phyloP scores from a whole-genome alignment of 148 eudicot species.

The Rhododendron simsii region DNA sequence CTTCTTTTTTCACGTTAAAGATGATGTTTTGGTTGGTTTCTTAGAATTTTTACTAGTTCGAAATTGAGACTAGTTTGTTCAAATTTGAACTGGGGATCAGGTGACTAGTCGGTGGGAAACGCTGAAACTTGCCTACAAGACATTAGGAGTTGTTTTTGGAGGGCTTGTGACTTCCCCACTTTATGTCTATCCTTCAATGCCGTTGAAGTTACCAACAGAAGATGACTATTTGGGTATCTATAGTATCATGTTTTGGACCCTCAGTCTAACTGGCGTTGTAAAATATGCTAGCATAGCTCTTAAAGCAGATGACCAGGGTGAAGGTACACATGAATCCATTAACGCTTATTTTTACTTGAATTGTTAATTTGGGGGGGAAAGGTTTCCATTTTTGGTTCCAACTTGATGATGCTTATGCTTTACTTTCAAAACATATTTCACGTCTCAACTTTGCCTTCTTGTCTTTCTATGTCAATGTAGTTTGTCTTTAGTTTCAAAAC shows the following conservation, averaged over 20 bases:
- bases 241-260: conserved; percentile 73
- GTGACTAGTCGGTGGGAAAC: conserved; percentile 27
- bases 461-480: background rate
- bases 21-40: background rate
- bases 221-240: conserved; percentile 62
- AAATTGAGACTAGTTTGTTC: background rate
- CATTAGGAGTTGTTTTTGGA: conserved; percentile 64
- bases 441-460: background rate
- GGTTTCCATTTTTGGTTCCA: background rate
- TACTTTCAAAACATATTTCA: background rate
- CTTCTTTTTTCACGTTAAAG: background rate
- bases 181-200: conserved; percentile 67
- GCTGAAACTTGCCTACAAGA: conserved; percentile 47
- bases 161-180: conserved; percentile 68
- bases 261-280: conserved; percentile 55
- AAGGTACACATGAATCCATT: conserved; percentile 33
- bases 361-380: background rate
- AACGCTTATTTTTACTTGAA: background rate
- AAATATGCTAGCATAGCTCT: conserved; percentile 58
- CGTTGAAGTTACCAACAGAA: conserved; percentile 50
- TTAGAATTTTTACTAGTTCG: background rate
- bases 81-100: background rate
- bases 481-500: background rate
- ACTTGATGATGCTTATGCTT: background rate
- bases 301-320: conserved; percentile 70